Percentiles rank a stretch among this genome's conserved stretches.
Evolutionary conservation across 2,329 filamentous ascomycete species (phyloP).

Genomic region (Xylariaceae sp.): DNA sequence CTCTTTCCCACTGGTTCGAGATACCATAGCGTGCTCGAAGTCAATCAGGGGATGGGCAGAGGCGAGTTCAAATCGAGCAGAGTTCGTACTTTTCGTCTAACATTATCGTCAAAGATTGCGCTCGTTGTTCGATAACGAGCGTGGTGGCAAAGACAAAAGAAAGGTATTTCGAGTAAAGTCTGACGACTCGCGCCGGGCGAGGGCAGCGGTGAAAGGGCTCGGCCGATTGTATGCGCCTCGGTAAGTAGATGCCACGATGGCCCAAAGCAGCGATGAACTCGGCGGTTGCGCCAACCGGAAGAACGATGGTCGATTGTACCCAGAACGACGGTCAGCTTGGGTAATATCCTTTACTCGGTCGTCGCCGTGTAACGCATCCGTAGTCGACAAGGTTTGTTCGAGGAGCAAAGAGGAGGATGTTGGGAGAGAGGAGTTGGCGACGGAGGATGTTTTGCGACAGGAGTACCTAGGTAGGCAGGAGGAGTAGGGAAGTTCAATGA

Average conservation of each 20-base stretch:
- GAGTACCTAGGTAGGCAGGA: not conserved
- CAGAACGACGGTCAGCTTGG: conserved; percentile 7
- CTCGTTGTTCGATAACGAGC: conserved; percentile 13
- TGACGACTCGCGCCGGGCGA: conserved; percentile 41
- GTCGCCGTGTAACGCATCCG: conserved; percentile 14
- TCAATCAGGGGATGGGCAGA: conserved; percentile 1
- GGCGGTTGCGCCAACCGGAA: conserved; percentile 17
- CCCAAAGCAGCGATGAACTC: conserved; percentile 27
- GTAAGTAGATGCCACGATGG: conserved; percentile 37
- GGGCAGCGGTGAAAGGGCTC: conserved; percentile 28
- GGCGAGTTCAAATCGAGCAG: conserved; percentile 16
- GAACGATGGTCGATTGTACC: conserved; percentile 4
- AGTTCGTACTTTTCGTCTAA: conserved; percentile 53
- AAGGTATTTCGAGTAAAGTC: conserved; percentile 17
- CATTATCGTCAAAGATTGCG: conserved; percentile 45
- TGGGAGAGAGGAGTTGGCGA: not conserved
- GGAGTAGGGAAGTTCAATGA: conserved; percentile 17
- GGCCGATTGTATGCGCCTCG: conserved; percentile 34
- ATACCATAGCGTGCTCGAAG: not conserved
- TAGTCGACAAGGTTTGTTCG: conserved; percentile 6
- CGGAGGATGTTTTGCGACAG: conserved; percentile 18
- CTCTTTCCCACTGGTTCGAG: conserved; percentile 3
- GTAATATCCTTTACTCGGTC: conserved; percentile 11
- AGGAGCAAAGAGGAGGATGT: conserved; percentile 9
- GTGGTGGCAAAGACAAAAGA: conserved; percentile 12